phyloP scores from a whole-genome alignment of 805 yeast species.

The Jamesozyma jinghongensis region DNA sequence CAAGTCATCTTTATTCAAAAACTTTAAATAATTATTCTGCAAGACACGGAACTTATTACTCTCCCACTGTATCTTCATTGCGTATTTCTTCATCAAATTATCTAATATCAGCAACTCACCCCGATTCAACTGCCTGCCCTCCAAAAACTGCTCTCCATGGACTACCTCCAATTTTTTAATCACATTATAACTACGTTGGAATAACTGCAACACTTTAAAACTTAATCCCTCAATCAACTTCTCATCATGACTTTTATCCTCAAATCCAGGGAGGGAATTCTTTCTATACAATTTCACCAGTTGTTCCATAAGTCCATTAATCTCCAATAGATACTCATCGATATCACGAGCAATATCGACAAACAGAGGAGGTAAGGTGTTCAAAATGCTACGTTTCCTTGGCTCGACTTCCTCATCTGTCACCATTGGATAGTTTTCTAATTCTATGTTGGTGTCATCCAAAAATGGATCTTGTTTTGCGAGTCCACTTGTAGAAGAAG shows the following conservation, averaged over 20 bases:
- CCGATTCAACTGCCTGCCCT: conserved; percentile 27
- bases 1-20: conserved; percentile 70
- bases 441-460: conserved; percentile 30
- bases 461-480: conserved; percentile 3
- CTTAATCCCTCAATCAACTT: conserved; percentile 71
- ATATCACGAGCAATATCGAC: conserved; percentile 65
- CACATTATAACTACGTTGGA: conserved; percentile 69
- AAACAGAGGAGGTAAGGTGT: conserved; percentile 67
- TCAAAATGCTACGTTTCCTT: conserved; percentile 34
- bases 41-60: conserved; percentile 74
- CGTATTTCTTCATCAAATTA: conserved; percentile 77
- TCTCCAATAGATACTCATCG: conserved; percentile 48
- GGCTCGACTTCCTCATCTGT: conserved; percentile 11
- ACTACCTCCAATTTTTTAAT: conserved; percentile 56
- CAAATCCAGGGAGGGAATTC: conserved; percentile 79
- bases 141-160: conserved; percentile 31
- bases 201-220: conserved; percentile 59
- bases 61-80: conserved; percentile 69
- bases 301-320: conserved; percentile 46
- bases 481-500: conserved; percentile 10
- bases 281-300: conserved; percentile 67
- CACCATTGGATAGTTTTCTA: conserved; percentile 20
- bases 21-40: conserved; percentile 83
- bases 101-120: conserved; percentile 58
- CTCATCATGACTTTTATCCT: conserved; percentile 70